phyloP scores from a whole-genome alignment of 148 eudicot species.

The Rhododendron williamsianum region DNA sequence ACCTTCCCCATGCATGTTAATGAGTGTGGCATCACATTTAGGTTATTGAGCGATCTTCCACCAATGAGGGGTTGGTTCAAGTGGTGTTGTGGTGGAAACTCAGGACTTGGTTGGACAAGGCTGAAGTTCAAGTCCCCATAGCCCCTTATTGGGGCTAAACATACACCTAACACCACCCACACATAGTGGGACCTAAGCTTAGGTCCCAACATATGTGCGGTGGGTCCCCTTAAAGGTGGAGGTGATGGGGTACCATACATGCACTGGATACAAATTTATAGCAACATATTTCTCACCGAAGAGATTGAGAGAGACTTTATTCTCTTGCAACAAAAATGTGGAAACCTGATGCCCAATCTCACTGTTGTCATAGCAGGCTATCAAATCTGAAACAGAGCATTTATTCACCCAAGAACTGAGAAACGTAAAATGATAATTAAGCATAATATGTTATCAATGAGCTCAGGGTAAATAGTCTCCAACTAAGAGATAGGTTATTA shows the following conservation, averaged over 20 bases:
- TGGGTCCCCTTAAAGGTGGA: no score
- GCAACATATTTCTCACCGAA: not conserved
- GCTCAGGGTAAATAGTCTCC: not conserved
- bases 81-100: no score
- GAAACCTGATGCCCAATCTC: not conserved
- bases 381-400: not conserved
- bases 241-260: no score
- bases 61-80: no score
- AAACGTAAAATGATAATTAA: not conserved
- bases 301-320: not conserved
- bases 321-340: not conserved
- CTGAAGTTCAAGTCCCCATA: no score
- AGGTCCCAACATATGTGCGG: no score
- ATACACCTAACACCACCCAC: no score
- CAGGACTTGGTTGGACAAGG: no score
- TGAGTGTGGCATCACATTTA: not conserved
- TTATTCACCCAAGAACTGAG: not conserved
- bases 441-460: not conserved
- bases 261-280: not conserved
- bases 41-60: no score
- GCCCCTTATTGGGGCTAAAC: no score
- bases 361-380: not conserved
- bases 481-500: not conserved
- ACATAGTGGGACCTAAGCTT: no score
- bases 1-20: not conserved